A percentile compares a stretch with the other conserved stretches of the same genome.
Conservation (phyloP, 768 basidiomycete species). For the Cystobasidiopsis lactophilus region DNA sequence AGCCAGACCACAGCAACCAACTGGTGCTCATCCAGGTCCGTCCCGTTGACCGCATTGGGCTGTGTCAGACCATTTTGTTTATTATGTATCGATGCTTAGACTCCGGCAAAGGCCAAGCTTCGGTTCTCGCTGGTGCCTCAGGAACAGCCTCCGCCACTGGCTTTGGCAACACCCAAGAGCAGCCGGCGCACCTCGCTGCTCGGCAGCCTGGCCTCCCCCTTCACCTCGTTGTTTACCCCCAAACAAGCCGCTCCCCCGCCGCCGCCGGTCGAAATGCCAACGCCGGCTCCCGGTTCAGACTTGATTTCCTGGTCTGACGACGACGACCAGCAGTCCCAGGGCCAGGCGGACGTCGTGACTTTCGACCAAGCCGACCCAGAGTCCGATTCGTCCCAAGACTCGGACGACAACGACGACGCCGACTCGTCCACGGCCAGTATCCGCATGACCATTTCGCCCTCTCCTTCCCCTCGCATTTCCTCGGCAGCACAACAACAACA, state of each 20-base stretch:
- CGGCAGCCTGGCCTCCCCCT: not conserved
- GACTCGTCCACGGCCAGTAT: not conserved
- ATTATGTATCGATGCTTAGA: no score
- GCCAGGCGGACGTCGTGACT: not conserved
- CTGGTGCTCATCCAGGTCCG: not conserved
- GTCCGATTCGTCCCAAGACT: not conserved
- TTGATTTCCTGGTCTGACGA: conserved; percentile 1
- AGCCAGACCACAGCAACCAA: not conserved
- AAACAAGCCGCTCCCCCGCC: not conserved
- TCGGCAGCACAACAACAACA: not conserved
- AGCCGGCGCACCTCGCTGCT: not conserved
- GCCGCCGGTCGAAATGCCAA: not conserved
- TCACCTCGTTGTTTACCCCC: not conserved
- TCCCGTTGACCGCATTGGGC: no score
- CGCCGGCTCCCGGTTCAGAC: no score
- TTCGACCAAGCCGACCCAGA: not conserved
- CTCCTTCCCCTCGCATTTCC: not conserved
- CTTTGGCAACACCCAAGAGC: no score
- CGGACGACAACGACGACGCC: not conserved
- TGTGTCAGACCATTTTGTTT: not conserved
- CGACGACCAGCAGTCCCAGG: not conserved
- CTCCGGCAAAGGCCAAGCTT: not conserved
- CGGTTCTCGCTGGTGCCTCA: not conserved
- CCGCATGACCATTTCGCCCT: not conserved
- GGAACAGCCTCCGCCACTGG: no score